Evolutionary conservation across 2,329 filamentous ascomycete genomes (phyloP), one percentile per base, ranked within the genome.

Genomic region (Aspergillus piperis): DNA sequence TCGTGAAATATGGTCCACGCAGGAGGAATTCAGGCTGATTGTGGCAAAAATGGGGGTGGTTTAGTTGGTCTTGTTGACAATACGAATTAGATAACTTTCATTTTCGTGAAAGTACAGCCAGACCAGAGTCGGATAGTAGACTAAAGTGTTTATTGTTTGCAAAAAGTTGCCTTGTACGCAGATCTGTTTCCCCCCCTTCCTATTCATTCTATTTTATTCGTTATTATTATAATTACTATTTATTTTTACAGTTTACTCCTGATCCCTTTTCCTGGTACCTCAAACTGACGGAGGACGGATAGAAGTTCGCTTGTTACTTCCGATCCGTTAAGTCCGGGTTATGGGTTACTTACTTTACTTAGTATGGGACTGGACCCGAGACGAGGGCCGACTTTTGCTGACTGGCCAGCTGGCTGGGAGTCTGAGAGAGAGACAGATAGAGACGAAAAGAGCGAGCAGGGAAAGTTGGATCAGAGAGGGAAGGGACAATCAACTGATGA

Each of bases 301-400:
- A 36, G 32, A 36, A 38, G 47, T 49, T 48, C 41, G 38, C 57
- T 38, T 54, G 21, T 47, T 36, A 51, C 23, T 30, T 54, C 50
- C 49, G 49, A 59, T 54, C 41, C 50, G 57, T 48, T 58, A 32
- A 53, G 54, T 50, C 48, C 57, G 49, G 50, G 27, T 53, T 23
- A 32, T 54, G 19, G 41, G 21, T 44, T 44, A 36, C 32, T 21
- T 44, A 21, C 19, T 21, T 44, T 23, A 44, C 19, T 13, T 44
- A 17, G 41, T 36, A 36, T 36, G 41, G 51, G 21, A 27, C 32
- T n/a, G 38, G 27, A 51, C 56, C 53, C 47, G 39, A 58, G 56
- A 38, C 27, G 39, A n/a, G 39, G 17, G 41, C 17, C 10, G 13
- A n/a, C 19, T 8, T 21, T 19, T 19, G 19, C 8, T 19, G 7